Evolutionary conservation across 495 filamentous ascomycete genomes (phyloP), one percentile per base, ranked within the genome.

Genomic region (Trichoderma gamsii): DNA sequence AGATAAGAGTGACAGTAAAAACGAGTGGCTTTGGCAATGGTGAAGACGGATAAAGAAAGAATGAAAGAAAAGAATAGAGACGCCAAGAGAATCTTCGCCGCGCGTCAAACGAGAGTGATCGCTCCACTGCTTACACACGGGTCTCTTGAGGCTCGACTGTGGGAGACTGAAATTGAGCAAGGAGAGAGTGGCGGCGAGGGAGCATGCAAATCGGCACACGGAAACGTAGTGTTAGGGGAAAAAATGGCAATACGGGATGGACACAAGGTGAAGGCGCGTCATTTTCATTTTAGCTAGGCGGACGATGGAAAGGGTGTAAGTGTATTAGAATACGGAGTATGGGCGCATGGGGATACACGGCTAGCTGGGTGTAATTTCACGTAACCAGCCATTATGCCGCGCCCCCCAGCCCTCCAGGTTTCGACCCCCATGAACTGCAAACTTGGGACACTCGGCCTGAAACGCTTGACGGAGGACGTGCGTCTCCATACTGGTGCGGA

Each of bases 221-320:
- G n/a, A 32, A 27, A 61, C 27, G 25, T 61, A 32, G 56, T 61
- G 56, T 23, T 32, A 61, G 56, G 27, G 56, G 56, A 21, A 32
- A 16, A 61, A 61, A 18, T 18, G 25, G 29, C 25, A 61, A 32
- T 61, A 32, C 56, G 56, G 44, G 56, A 61, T 61, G 56, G 23
- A 25, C 56, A 61, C 25, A 61, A 32, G 56, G 56, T 61, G 27
- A 61, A 61, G 56, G 56, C 56, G 56, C 56, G 56, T 61, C 56
- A 61, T 61, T 61, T 61, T 61, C 56, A 61, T 61, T 61, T 61
- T 29, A 61, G 56, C 56, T 9, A 61, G 56, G 51, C n/a, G n/a
- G 51, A n/a, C 51, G 23, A 32, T 29, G 56, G 12, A 61, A 61
- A 61, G 56, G 56, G 56, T 61, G 56, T 32, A 21, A 61, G 56